These are phyloP conservation scores for Saturnispora diversa DNA, from an alignment of 805 yeast species.

Conservation along the genomic window DNA sequence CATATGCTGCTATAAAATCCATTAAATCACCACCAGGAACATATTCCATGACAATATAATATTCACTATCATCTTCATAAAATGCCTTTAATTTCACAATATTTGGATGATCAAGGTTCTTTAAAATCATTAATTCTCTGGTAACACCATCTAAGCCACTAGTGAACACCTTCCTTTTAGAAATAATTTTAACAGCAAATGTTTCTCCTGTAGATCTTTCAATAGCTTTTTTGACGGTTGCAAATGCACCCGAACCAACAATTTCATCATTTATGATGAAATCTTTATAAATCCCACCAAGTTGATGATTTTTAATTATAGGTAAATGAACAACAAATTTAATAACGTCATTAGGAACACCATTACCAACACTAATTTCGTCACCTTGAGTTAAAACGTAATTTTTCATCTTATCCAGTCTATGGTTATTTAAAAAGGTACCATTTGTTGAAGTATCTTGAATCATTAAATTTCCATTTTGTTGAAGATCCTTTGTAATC, in stretches of 20 bases:
- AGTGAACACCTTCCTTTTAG: constrained; percentile 66
- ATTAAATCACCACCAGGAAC: constrained; percentile 95
- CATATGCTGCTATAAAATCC: constrained; percentile 94
- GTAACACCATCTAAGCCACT: constrained; percentile 76
- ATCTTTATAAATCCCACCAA: constrained; percentile 30
- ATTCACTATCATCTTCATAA: constrained; percentile 72
- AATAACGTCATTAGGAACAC: constrained; percentile 63
- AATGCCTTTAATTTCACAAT: constrained; percentile 77
- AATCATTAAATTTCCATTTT: constrained; percentile 35
- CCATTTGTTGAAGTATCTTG: constrained; percentile 88
- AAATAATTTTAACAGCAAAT: constrained; percentile 85
- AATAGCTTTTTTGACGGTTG: constrained; percentile 85
- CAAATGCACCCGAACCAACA: constrained; percentile 98
- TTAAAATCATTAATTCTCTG: constrained; percentile 75
- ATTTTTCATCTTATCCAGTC: constrained; percentile 68
- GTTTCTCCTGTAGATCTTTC: constrained; percentile 79
- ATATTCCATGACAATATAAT: constrained; percentile 89
- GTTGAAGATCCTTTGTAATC: constrained; percentile 29
- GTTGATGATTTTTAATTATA: constrained; percentile 10
- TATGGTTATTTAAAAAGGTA: constrained; percentile 69
- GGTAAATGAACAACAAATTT: constrained; percentile 46
- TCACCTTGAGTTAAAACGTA: constrained; percentile 87
- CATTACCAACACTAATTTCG: constrained; percentile 83
- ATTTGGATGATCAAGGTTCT: constrained; percentile 73
- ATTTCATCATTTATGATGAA: constrained; percentile 77